Evolutionary conservation across 2,329 filamentous ascomycete species (phyloP).

Genomic region (Xylaria digitata): DNA sequence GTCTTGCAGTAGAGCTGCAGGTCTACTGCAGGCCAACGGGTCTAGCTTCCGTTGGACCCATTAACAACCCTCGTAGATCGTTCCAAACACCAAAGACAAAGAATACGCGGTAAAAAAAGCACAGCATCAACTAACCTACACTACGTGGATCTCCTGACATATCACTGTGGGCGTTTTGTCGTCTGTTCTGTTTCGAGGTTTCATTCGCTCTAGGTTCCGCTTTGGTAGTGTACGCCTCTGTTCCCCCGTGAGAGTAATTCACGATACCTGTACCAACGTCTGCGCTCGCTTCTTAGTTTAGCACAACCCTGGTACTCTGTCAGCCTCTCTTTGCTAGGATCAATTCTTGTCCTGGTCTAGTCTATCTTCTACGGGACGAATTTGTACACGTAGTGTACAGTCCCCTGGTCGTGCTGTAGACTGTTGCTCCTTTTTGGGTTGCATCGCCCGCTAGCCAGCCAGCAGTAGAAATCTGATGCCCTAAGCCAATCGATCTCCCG

Average conservation of each 20-base stretch:
- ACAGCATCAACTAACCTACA: slow-evolving; percentile 3
- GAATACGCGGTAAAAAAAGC: slow-evolving; percentile 23
- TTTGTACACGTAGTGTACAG: slow-evolving; percentile 11
- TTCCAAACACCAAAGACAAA: slow-evolving; percentile 30
- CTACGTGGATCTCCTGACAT: slow-evolving; percentile 29
- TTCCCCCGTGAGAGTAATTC: slow-evolving; percentile 20
- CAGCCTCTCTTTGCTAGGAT: slow-evolving; percentile 38
- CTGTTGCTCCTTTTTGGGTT: slow-evolving; percentile 46
- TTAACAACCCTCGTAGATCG: slow-evolving; percentile 23
- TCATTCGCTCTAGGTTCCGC: slow-evolving; percentile 14
- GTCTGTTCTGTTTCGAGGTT: slow-evolving; percentile 16
- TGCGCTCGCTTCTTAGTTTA: slow-evolving; percentile 29
- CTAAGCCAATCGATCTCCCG: slow-evolving; percentile 50
- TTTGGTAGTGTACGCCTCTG: slow-evolving; percentile 2
- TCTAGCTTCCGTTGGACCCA: slow-evolving; percentile 34
- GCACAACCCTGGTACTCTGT: slow-evolving; percentile 37
- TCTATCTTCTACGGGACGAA: slow-evolving; percentile 23
- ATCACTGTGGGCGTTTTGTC: slow-evolving; percentile 36
- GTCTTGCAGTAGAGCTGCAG: slow-evolving; percentile 44
- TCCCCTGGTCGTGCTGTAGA: slow-evolving; percentile 21
- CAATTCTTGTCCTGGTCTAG: slow-evolving; percentile 37
- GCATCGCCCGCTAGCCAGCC: slow-evolving; percentile 48
- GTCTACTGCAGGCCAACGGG: slow-evolving; percentile 45
- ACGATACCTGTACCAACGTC: slow-evolving; percentile 22
- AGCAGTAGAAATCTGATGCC: slow-evolving; percentile 42